Base-by-base conservation (phyloP, 2,329 filamentous ascomycete species). In the Fusarium penzigii region DNA sequence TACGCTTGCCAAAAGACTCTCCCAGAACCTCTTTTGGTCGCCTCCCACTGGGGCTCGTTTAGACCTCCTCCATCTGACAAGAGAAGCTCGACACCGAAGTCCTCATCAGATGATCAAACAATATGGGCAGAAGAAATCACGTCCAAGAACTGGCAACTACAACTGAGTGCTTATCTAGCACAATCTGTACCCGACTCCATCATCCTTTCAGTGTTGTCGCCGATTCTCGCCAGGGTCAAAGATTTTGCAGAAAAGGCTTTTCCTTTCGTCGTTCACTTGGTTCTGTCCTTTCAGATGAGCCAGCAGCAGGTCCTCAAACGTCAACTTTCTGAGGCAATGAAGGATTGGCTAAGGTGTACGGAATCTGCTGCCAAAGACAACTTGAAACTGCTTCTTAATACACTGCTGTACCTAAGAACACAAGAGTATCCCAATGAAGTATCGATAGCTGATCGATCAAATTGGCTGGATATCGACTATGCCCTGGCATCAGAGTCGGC, bases 391-490 rank as follows among this genome's bases (percentile, higher is more conserved):
- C 75, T 96, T 1, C 80, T 97, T 39, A 88, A 90, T 57, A 83
- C 87, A 4, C 78, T 99, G 29, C 75, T 99, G 3, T 99, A 97
- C 66, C 79, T 99, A n/a, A 85, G 92, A 38, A 91, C 88, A 4
- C 92, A 95, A 65, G 79, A 82, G 29, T 73, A 87, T 13, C 89
- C 89, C 0, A 81, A 84, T 12, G 94, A 99, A 69, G 74, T 76
- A 0, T 96, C 90, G 0, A 87, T 89, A 59, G 86, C 86, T 8
- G 90, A 96, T 61, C 84, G 94, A 51, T 78, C 86, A 45, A 79
- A 83, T 46, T 99, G 95, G 95, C 80, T 99, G 16, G 88, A 96
- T 25, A 75, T 97, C 25, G 88, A 97, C 67, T 88, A 88, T 58
- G 70, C 84, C 3, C 73, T 81, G 53, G 87, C 88, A 20, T 85